These are phyloP conservation scores for Fusarium annulatum DNA, from an alignment of 2,329 filamentous ascomycete genomes.

Conservation along the genomic window DNA sequence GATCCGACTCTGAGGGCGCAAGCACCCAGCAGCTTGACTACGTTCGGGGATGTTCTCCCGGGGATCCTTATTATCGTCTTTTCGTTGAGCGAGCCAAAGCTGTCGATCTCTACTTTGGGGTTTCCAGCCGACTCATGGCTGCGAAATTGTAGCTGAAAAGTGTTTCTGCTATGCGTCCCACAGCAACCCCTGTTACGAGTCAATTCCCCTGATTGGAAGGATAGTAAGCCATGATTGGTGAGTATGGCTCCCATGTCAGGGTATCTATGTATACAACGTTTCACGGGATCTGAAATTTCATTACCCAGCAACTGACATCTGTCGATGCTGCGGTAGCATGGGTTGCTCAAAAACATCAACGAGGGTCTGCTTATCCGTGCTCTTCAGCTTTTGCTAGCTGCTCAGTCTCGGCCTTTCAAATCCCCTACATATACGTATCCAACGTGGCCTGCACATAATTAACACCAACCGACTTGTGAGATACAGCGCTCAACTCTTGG, in stretches of 20 bases:
- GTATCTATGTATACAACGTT: not conserved
- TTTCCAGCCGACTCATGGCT: constrained; percentile 16
- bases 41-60: constrained; percentile 16
- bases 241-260: not conserved
- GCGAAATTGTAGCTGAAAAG: not conserved
- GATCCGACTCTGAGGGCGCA: constrained; percentile 5
- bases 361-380: not conserved
- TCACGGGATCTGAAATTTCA: not conserved
- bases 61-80: constrained; percentile 16
- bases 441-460: not conserved
- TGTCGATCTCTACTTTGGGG: constrained; percentile 14
- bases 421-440: not conserved
- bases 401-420: not conserved
- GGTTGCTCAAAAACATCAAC: not conserved
- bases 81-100: constrained; percentile 9
- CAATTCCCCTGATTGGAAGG: not conserved
- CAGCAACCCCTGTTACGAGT: not conserved
- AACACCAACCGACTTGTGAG: not conserved
- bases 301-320: not conserved
- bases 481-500: not conserved
- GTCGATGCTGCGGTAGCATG: not conserved
- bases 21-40: constrained; percentile 9
- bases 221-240: not conserved
- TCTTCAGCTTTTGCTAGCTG: not conserved
- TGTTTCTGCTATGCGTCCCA: constrained; percentile 7